Base-by-base conservation (phyloP, 139 green algal genomes). In the Closterium sp. region DNA sequence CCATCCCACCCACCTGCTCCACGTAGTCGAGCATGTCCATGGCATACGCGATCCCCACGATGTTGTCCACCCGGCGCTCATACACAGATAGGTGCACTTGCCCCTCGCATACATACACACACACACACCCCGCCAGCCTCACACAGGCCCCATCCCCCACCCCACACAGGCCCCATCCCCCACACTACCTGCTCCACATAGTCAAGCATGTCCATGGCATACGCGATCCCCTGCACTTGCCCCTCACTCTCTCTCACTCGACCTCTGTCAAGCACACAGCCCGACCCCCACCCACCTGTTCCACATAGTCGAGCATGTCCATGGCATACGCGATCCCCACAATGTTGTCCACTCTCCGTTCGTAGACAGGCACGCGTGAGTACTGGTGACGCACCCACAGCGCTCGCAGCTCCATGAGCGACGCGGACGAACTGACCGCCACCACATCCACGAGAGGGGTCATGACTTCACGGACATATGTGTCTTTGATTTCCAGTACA, bases 371-470 rank as follows among this genome's bases (percentile, higher is more conserved):
- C 70, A 96, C 89, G 11, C 92, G n/a, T 1, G 94, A 95, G 88
- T 94, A 93, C 85, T 95, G 91, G 86, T 96, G 91, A 70, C 94
- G 28, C 27, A 85, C 50, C 95, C 95, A 96, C 62, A 95, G 28
- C 24, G 94, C 13, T 9, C 70, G 88, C 29, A 96, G 88, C 28
- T 96, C 95, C 24, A 90, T 45, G 85, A 96, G 91, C n/a, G 88
- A 89, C 22, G 95, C 91, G 1, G 86, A 42, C 9, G 42, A 27
- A 17, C 91, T 79, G 2, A 96, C 87, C 38, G 92, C 94, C 31
- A 95, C 91, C 28, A 96, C 89, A 31, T 96, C 91, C 9, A 96
- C 94, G 31, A 96, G 89, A 70, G 95, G 94, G 29, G 95, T 96
- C 94, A 96, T 96, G 10, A 96, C 86, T 45, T 96, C 94, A 2